phyloP scores from a whole-genome alignment of 306 rosid species.

The Hippophae rhamnoides region DNA sequence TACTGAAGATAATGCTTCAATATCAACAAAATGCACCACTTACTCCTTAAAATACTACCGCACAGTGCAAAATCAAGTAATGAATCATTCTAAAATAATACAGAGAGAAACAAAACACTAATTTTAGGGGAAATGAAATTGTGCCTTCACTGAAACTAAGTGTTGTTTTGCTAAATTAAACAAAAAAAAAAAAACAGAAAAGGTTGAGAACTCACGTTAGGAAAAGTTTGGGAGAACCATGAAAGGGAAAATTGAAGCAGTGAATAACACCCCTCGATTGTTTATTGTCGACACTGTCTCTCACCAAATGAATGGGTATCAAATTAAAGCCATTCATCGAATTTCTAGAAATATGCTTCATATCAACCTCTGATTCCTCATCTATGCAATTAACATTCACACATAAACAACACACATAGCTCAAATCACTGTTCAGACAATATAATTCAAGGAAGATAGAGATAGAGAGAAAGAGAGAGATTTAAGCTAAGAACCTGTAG shows the following conservation, averaged over 20 bases:
- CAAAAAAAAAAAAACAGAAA: background rate
- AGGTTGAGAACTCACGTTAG: conserved; percentile 37
- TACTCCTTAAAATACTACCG: no score
- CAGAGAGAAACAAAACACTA: no score
- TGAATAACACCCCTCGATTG: conserved; percentile 40
- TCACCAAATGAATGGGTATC: conserved; percentile 39
- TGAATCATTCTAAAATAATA: no score
- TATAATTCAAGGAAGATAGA: no score
- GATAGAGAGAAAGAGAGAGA: background rate
- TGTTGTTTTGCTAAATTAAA: no score
- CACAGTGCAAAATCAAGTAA: no score
- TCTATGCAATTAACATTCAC: conserved; percentile 17
- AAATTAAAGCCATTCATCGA: conserved; percentile 62
- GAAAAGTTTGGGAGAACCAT: conserved; percentile 41
- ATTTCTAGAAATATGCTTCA: conserved; percentile 58
- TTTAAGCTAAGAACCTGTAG: conserved; percentile 12
- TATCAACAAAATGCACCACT: no score
- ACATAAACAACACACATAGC: background rate
- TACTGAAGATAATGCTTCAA: no score
- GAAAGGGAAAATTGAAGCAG: conserved; percentile 64
- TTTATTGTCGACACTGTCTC: conserved; percentile 6
- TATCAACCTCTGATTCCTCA: conserved; percentile 30
- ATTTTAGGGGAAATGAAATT: no score
- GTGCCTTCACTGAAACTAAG: no score
- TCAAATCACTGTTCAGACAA: background rate